Percentiles rank a stretch among this genome's conserved stretches.
These are phyloP conservation scores for Paraconiothyrium sp. DNA, from an alignment of 2,329 filamentous ascomycete genomes.

Conservation along the genomic window DNA sequence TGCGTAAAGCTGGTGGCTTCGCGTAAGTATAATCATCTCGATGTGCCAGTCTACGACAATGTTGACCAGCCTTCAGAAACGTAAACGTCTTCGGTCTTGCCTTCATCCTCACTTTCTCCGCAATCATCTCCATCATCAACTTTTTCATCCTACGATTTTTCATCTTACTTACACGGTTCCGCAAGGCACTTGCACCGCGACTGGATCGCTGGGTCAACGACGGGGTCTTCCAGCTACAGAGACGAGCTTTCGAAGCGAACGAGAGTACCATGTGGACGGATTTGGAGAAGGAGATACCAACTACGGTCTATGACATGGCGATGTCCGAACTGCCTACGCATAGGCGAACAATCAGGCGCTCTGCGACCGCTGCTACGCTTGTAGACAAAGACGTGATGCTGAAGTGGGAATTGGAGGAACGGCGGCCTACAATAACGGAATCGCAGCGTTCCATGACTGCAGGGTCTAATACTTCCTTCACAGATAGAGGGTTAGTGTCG, in stretches of 20 bases:
- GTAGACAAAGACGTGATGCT: neutral
- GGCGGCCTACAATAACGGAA: neutral
- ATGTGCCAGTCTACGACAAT: neutral
- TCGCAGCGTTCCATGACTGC: neutral
- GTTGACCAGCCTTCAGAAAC: slow-evolving; percentile 22
- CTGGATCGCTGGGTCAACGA: slow-evolving; percentile 42
- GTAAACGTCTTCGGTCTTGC: slow-evolving; percentile 35
- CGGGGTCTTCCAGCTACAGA: slow-evolving; percentile 36
- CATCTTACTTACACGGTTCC: slow-evolving; percentile 30
- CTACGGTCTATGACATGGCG: slow-evolving; percentile 11
- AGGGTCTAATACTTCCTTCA: neutral
- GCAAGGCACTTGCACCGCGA: slow-evolving; percentile 29
- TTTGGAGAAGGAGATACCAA: slow-evolving; percentile 28
- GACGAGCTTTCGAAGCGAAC: slow-evolving; percentile 33
- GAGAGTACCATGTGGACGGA: slow-evolving; percentile 23
- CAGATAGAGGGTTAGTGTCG: neutral
- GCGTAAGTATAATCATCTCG: slow-evolving; percentile 19
- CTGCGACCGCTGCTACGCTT: neutral
- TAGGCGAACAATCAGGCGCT: neutral
- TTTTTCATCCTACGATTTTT: slow-evolving; percentile 29
- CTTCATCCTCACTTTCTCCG: slow-evolving; percentile 29
- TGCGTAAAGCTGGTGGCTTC: slow-evolving; percentile 19
- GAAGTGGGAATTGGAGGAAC: slow-evolving; percentile 5
- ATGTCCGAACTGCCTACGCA: slow-evolving; percentile 1
- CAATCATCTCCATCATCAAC: slow-evolving; percentile 25